These are phyloP conservation scores for Coniosporium tulheliwenetii DNA, from an alignment of 2,329 filamentous ascomycete species.

Conservation along the genomic window DNA sequence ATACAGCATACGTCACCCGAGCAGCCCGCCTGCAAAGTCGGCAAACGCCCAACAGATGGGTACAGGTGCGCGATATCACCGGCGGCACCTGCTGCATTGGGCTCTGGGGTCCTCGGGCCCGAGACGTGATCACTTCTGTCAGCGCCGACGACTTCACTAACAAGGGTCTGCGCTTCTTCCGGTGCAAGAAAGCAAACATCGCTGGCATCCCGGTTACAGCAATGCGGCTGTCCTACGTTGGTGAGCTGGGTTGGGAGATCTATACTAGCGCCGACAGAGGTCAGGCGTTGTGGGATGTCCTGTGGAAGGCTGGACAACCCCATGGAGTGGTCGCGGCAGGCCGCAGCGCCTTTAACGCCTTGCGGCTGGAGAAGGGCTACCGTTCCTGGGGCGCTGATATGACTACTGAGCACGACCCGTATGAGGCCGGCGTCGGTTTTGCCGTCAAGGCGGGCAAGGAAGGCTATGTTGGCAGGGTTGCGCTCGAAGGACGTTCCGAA, in stretches of 20 bases:
- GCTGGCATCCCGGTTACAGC: constrained; percentile 40
- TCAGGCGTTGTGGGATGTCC: constrained; percentile 40
- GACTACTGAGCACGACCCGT: constrained; percentile 45
- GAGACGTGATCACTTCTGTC: constrained; percentile 32
- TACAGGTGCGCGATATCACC: constrained; percentile 42
- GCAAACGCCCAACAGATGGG: constrained; percentile 24
- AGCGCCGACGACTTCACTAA: constrained; percentile 31
- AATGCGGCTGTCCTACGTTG: constrained; percentile 43
- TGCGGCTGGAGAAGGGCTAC: constrained; percentile 45
- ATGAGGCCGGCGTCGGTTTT: constrained; percentile 39
- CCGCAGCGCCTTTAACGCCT: constrained; percentile 39
- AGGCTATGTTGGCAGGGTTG: constrained; percentile 35
- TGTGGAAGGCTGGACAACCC: constrained; percentile 37
- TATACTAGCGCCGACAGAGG: constrained; percentile 45
- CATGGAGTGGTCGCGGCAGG: constrained; percentile 44
- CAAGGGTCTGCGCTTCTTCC: constrained; percentile 33
- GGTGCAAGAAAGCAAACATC: constrained; percentile 32
- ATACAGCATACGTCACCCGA: constrained; percentile 36
- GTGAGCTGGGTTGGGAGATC: constrained; percentile 48
- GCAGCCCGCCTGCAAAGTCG: constrained; percentile 35
- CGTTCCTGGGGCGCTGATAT: constrained; percentile 42
- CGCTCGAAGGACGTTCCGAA: constrained; percentile 27
- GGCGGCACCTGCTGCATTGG: constrained; percentile 45
- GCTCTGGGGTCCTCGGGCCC: constrained; percentile 43
- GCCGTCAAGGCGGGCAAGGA: constrained; percentile 33